These are phyloP conservation scores for Cucurbita argyrosperma DNA, from an alignment of 306 rosid species.

Conservation along the genomic window DNA sequence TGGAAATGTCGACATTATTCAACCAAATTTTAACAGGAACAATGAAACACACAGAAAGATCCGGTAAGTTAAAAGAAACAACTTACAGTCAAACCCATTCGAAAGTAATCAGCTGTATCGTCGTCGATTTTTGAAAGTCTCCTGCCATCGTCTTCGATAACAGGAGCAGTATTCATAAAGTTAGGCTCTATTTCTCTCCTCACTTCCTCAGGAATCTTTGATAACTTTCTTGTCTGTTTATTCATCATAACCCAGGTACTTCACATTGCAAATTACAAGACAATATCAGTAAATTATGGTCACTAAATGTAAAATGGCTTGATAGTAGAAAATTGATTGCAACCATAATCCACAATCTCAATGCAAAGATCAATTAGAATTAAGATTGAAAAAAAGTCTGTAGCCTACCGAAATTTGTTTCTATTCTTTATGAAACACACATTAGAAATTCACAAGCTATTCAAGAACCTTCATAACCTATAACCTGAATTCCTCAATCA, in stretches of 20 bases:
- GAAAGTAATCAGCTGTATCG: constrained; percentile 45
- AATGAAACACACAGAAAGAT: background rate
- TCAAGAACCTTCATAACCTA: background rate
- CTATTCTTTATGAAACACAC: background rate
- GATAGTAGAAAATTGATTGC: background rate
- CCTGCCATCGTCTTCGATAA: constrained; percentile 73
- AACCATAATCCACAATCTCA: background rate
- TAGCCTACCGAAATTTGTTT: background rate
- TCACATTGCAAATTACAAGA: constrained; percentile 1
- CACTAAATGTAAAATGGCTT: background rate
- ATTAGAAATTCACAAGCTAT: background rate
- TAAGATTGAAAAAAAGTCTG: background rate
- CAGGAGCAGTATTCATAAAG: constrained; percentile 54
- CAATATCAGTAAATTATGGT: background rate
- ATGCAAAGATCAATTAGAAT: background rate
- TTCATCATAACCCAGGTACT: constrained; percentile 99
- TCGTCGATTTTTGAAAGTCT: constrained; percentile 66
- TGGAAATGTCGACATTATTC: background rate
- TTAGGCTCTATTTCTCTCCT: constrained; percentile 68
- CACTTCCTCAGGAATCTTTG: constrained; percentile 81
- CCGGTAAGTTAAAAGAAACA: background rate
- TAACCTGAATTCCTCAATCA: background rate
- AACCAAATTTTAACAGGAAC: background rate
- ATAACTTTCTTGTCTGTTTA: constrained; percentile 71
- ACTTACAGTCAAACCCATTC: constrained; percentile 63